Conservation (phyloP, 768 basidiomycete genomes). For the Harrya chromipes region DNA sequence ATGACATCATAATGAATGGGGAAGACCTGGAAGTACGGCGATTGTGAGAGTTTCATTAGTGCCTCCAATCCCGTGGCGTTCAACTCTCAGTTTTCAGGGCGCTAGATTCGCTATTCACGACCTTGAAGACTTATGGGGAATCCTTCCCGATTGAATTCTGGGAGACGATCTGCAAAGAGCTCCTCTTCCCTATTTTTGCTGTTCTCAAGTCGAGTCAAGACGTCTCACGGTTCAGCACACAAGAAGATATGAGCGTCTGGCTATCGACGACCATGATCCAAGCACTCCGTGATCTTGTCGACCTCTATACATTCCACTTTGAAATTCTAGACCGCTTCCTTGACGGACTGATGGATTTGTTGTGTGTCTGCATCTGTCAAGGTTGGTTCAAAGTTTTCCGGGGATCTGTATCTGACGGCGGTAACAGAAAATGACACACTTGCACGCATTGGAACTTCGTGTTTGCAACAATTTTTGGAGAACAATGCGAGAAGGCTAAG, state of each 20-base stretch:
- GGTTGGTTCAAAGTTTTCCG: slow-evolving; percentile 46
- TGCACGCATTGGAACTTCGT: slow-evolving; percentile 96
- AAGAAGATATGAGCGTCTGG: slow-evolving; percentile 99
- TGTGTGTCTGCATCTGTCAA: slow-evolving; percentile 98
- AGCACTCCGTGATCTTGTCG: slow-evolving; percentile 91
- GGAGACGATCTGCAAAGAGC: slow-evolving; percentile 95
- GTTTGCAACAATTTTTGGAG: slow-evolving; percentile 93
- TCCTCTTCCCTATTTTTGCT: slow-evolving; percentile 97
- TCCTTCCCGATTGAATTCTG: slow-evolving; percentile 91
- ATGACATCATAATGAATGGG: slow-evolving; percentile 99
- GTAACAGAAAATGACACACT: slow-evolving; percentile 91
- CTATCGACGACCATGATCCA: slow-evolving; percentile 99
- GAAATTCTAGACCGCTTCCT: slow-evolving; percentile 85
- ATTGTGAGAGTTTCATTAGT: slow-evolving; percentile 57
- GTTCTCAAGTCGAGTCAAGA: slow-evolving; percentile 93
- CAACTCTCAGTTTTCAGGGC: slow-evolving; percentile 51
- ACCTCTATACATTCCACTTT: slow-evolving; percentile 95
- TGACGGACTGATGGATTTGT: slow-evolving; percentile 88
- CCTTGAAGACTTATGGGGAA: slow-evolving; percentile 85
- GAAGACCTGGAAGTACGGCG: slow-evolving; percentile 97
- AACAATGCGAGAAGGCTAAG: slow-evolving; percentile 88
- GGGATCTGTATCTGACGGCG: slow-evolving; percentile 2
- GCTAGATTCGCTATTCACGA: slow-evolving; percentile 93
- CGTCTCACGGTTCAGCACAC: slow-evolving; percentile 87
- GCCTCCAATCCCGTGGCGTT: slow-evolving; percentile 3